These are phyloP conservation scores for Zasmidium citrigriseum DNA, from an alignment of 2,329 filamentous ascomycete genomes.

Conservation along the genomic window DNA sequence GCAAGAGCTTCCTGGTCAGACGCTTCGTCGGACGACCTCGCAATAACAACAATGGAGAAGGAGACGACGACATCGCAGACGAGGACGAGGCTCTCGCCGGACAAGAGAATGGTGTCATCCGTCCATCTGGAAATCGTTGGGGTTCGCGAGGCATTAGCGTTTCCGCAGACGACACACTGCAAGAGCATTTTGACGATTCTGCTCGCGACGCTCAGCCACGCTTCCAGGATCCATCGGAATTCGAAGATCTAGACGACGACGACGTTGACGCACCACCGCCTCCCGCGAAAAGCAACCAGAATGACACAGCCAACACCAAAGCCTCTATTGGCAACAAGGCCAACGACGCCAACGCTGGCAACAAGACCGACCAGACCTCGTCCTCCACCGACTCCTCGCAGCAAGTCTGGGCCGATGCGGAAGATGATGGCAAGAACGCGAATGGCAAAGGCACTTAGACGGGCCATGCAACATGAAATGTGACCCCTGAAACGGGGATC, in stretches of 20 bases:
- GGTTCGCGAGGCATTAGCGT: slow-evolving; percentile 61
- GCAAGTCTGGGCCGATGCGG: too few species aligned
- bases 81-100: slow-evolving; percentile 57
- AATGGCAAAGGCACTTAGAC: too few species aligned
- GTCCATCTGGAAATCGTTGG: slow-evolving; percentile 51
- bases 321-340: too few species aligned
- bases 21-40: slow-evolving; percentile 67
- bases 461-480: too few species aligned
- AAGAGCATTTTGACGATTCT: slow-evolving; percentile 33
- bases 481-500: too few species aligned
- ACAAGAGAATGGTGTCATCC: slow-evolving; percentile 33
- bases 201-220: slow-evolving; percentile 28
- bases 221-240: slow-evolving; percentile 48
- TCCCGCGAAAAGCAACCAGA: slow-evolving; percentile 27
- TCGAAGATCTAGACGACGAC: slow-evolving; percentile 47
- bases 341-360: too few species aligned
- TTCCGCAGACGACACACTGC: slow-evolving; percentile 57
- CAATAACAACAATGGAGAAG: slow-evolving; percentile 30
- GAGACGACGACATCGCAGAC: slow-evolving; percentile 59
- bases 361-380: too few species aligned
- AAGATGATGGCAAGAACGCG: too few species aligned
- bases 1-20: slow-evolving; percentile 79
- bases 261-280: slow-evolving; percentile 38
- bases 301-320: slow-evolving; percentile 7
- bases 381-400: too few species aligned